phyloP scores from a whole-genome alignment of 768 basidiomycete species.

The Rhodotorula graminis region DNA sequence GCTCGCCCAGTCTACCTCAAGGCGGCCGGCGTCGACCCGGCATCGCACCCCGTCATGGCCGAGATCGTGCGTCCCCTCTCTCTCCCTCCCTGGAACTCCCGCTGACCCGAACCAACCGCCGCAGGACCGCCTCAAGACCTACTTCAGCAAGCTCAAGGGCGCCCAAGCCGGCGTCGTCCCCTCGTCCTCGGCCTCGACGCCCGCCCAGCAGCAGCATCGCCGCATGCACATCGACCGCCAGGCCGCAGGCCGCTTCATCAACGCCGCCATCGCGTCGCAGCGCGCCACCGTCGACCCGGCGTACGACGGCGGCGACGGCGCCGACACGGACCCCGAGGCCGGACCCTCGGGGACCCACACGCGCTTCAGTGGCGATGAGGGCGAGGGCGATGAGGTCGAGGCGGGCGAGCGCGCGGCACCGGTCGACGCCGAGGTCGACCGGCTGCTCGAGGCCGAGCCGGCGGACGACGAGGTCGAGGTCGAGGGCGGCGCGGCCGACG shows the following conservation, averaged over 20 bases:
- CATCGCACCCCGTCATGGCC: slow-evolving; percentile 66
- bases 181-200: slow-evolving; percentile 51
- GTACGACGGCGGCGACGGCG: slow-evolving; percentile 8
- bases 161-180: slow-evolving; percentile 59
- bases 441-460: slow-evolving; percentile 52
- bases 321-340: slow-evolving; percentile 7
- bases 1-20: slow-evolving; percentile 66
- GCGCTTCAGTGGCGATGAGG: slow-evolving; percentile 41
- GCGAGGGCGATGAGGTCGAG: slow-evolving; percentile 46
- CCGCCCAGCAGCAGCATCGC: slow-evolving; percentile 48
- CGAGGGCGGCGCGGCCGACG: not conserved
- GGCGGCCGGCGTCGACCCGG: slow-evolving; percentile 71
- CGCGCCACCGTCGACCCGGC: slow-evolving; percentile 21
- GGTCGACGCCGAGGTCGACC: slow-evolving; percentile 57
- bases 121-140: slow-evolving; percentile 66
- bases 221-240: slow-evolving; percentile 63
- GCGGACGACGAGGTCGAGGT: slow-evolving; percentile 4
- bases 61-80: slow-evolving; percentile 52
- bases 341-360: slow-evolving; percentile 27
- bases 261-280: slow-evolving; percentile 43
- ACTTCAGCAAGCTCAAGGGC: slow-evolving; percentile 74
- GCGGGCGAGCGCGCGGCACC: not conserved
- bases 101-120: not conserved
- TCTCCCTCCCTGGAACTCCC: slow-evolving; percentile 31
- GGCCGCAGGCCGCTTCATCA: slow-evolving; percentile 77